Evolutionary conservation across 2,329 filamentous ascomycete genomes (phyloP).

Genomic region (Alternaria burnsii): DNA sequence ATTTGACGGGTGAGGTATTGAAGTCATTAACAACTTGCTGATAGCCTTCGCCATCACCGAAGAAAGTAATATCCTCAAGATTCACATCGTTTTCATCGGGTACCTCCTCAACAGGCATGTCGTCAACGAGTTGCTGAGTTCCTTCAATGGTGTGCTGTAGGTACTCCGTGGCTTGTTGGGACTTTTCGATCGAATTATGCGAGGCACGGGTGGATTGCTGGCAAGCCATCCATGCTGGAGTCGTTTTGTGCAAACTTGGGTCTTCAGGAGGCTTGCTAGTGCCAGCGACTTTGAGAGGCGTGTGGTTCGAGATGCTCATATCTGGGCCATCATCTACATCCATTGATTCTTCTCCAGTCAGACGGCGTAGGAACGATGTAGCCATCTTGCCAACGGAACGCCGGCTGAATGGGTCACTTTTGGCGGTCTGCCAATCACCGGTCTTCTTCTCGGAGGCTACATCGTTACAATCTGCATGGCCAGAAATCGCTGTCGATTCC

Average conservation of each 20-base stretch:
- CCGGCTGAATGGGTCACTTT: constrained; percentile 40
- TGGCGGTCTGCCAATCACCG: constrained; percentile 38
- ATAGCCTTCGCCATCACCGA: constrained; percentile 9
- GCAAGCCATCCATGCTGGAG: too few relatives aligned
- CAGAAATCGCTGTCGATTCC: constrained; percentile 53
- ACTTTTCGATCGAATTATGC: not conserved
- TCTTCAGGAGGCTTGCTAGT: not conserved
- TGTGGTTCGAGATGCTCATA: not conserved
- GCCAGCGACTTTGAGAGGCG: not conserved
- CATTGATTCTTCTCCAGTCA: constrained; percentile 30
- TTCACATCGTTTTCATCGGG: constrained; percentile 2
- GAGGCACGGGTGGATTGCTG: too few relatives aligned
- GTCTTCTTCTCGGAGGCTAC: constrained; percentile 41
- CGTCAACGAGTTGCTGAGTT: not conserved
- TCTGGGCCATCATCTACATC: not conserved
- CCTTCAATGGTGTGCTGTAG: not conserved
- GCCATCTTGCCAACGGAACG: constrained; percentile 15
- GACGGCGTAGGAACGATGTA: constrained; percentile 37
- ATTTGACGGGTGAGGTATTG: constrained; percentile 15
- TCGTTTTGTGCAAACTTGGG: not conserved
- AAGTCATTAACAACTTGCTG: not conserved
- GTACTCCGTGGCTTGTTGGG: not conserved
- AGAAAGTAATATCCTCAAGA: constrained; percentile 21
- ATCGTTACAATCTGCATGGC: constrained; percentile 38
- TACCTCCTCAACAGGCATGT: constrained; percentile 7